Evolutionary conservation across 1,284 basidiomycete species (phyloP).

Genomic region (Cryptococcus floricola): DNA sequence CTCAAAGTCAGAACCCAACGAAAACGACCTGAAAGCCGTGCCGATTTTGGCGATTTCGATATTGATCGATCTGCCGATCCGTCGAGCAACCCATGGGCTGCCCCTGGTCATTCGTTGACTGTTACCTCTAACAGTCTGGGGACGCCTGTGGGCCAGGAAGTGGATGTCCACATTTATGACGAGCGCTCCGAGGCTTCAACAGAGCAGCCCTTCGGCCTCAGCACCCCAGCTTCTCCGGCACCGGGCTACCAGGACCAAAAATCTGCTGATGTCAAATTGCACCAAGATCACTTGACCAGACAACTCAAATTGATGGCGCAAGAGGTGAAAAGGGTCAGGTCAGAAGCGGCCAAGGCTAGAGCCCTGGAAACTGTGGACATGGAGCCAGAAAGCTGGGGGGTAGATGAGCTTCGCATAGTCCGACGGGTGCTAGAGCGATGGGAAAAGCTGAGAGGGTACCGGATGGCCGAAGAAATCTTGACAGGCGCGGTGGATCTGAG

Average conservation of each 20-base stretch:
- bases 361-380: slow-evolving; percentile 58
- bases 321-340: slow-evolving; percentile 76
- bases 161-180: slow-evolving; percentile 12
- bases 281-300: slow-evolving; percentile 86
- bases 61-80: slow-evolving; percentile 35
- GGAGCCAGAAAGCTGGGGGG: slow-evolving; percentile 74
- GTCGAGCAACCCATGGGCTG: slow-evolving; percentile 56
- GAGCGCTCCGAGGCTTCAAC: slow-evolving; percentile 18
- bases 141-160: slow-evolving; percentile 21
- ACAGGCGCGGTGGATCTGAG: slow-evolving; percentile 82
- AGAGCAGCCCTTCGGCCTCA: slow-evolving; percentile 8
- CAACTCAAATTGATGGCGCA: slow-evolving; percentile 73
- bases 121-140: slow-evolving; percentile 24
- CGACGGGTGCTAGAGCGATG: slow-evolving; percentile 76
- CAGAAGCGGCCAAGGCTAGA: slow-evolving; percentile 68
- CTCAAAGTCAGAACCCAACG: slow-evolving; percentile 87
- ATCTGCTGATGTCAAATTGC: slow-evolving; percentile 74
- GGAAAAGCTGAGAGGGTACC: slow-evolving; percentile 76
- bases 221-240: neutral
- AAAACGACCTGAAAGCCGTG: slow-evolving; percentile 51
- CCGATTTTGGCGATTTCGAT: slow-evolving; percentile 36
- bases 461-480: slow-evolving; percentile 86
- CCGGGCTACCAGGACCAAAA: slow-evolving; percentile 33
- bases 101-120: slow-evolving; percentile 50
- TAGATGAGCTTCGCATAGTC: slow-evolving; percentile 73